Conservation (phyloP, 129 eudicot species). For the carrot (Daucus carota) region DNA sequence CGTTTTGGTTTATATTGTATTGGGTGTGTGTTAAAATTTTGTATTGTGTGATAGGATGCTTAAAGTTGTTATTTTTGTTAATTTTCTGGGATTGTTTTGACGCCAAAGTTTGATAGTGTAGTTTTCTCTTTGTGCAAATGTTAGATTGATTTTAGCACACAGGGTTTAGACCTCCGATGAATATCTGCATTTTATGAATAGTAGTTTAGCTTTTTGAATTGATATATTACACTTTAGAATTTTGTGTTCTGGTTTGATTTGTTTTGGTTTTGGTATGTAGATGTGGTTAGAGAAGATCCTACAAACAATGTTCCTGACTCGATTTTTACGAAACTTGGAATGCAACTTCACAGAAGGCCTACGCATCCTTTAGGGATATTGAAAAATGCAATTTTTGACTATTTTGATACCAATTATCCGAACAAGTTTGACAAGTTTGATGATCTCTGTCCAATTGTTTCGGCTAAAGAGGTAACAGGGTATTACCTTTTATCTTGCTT, state of each 20-base stretch:
- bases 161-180: background rate
- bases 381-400: constrained; percentile 45
- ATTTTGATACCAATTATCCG: constrained; percentile 42
- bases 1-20: background rate
- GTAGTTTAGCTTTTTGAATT: background rate
- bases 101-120: background rate
- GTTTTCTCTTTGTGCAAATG: background rate
- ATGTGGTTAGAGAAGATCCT: constrained; percentile 71
- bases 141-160: background rate
- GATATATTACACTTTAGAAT: background rate
- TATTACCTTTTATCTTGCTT: background rate
- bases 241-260: background rate
- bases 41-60: background rate
- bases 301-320: constrained; percentile 92
- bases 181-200: constrained; percentile 5
- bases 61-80: background rate
- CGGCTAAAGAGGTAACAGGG: constrained; percentile 52
- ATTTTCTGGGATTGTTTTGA: background rate
- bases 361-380: constrained; percentile 66
- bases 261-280: constrained; percentile 24
- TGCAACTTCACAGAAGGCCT: constrained; percentile 91
- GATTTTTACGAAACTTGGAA: constrained; percentile 80
- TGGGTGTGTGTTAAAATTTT: constrained; percentile 6
- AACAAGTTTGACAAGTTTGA: constrained; percentile 71
- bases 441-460: constrained; percentile 86